Conservation (phyloP, 75 land plant species). For the Pseudotsuga menziesii region DNA sequence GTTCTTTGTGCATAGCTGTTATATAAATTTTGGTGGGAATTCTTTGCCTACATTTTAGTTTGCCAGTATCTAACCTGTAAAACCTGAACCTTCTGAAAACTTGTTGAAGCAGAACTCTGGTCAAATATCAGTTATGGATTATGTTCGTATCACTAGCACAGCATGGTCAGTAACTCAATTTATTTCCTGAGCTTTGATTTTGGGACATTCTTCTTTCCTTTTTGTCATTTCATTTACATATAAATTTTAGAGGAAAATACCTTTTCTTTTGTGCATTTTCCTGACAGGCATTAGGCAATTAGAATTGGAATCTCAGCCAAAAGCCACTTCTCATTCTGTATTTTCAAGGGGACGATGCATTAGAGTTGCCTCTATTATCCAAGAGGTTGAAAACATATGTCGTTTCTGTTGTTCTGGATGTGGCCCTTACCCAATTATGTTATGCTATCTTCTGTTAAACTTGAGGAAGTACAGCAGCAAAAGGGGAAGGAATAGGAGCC, state of each 20-base stretch:
- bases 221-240: slow-evolving; percentile 1
- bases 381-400: too few relatives aligned
- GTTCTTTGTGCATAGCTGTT: not conserved
- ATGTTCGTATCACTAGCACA: slow-evolving; percentile 91
- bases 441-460: too few relatives aligned
- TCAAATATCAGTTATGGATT: slow-evolving; percentile 70
- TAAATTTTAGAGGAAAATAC: not conserved
- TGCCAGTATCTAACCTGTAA: not conserved
- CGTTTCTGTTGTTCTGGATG: too few relatives aligned
- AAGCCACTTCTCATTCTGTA: too few relatives aligned
- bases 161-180: slow-evolving; percentile 60
- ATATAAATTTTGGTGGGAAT: not conserved
- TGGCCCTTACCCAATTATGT: too few relatives aligned
- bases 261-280: not conserved
- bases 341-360: too few relatives aligned
- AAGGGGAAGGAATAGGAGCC: too few relatives aligned
- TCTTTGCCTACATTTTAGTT: not conserved
- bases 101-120: slow-evolving; percentile 67
- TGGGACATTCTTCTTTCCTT: not conserved
- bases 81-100: not conserved
- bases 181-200: slow-evolving; percentile 1
- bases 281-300: not conserved
- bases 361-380: too few relatives aligned
- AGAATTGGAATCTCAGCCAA: too few relatives aligned
- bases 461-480: too few relatives aligned